These are phyloP conservation scores for Fraxinus americana DNA, from an alignment of 257 asterid genomes.

Conservation along the genomic window DNA sequence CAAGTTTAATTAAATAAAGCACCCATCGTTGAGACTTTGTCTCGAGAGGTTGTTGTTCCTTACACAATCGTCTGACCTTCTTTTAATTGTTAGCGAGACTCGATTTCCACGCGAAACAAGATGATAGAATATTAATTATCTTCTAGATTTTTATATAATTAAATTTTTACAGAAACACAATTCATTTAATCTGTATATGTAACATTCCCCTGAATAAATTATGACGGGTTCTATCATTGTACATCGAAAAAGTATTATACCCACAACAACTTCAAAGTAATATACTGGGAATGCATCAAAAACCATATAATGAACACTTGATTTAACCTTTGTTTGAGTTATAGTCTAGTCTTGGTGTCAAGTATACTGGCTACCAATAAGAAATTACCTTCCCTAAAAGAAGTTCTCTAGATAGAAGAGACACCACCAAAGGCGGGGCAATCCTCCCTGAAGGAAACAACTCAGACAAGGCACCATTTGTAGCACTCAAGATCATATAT, in stretches of 20 bases:
- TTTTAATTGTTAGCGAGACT: no score
- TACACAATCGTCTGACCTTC: no score
- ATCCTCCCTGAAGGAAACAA: constrained; percentile 91
- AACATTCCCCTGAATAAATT: background rate
- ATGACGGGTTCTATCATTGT: background rate
- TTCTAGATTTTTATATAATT: no score
- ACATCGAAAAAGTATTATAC: background rate
- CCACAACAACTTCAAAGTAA: background rate
- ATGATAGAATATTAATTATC: no score
- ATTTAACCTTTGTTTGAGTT: constrained; percentile 16
- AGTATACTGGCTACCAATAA: background rate
- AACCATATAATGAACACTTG: constrained; percentile 18
- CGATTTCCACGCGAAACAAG: no score
- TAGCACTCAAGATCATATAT: constrained; percentile 72
- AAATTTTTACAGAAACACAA: no score
- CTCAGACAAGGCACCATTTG: constrained; percentile 81
- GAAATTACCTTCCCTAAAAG: constrained; percentile 79
- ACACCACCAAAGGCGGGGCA: constrained; percentile 85
- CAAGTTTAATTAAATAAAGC: no score
- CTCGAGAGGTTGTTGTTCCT: no score
- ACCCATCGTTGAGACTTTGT: no score
- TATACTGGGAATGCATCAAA: no score
- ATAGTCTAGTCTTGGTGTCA: constrained; percentile 1
- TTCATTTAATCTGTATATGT: no score
- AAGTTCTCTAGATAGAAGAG: constrained; percentile 89